Conservation (phyloP, 2,329 filamentous ascomycete genomes). For the Cladophialophora carrionii region DNA sequence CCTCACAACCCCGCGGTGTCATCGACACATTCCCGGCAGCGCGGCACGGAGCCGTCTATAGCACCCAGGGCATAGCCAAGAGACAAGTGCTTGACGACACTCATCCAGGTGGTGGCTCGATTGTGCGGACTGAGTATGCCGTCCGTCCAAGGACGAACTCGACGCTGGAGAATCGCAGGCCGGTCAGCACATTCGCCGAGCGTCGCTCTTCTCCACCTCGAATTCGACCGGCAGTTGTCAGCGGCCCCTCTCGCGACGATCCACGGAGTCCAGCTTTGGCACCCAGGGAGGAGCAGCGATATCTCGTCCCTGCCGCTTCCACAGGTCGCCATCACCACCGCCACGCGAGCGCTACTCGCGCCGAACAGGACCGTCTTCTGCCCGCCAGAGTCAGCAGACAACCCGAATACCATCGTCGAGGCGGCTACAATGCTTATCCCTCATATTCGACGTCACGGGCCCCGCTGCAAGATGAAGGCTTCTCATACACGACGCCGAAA, state of each 20-base stretch:
- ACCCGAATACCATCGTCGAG: slow-evolving; percentile 34
- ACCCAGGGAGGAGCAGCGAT: slow-evolving; percentile 30
- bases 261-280: slow-evolving; percentile 28
- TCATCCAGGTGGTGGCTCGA: slow-evolving; percentile 30
- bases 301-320: slow-evolving; percentile 33
- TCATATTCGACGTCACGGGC: slow-evolving; percentile 14
- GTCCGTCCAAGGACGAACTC: slow-evolving; percentile 38
- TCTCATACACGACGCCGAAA: slow-evolving; percentile 53
- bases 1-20: slow-evolving; percentile 24
- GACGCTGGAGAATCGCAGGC: slow-evolving; percentile 32
- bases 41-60: slow-evolving; percentile 33
- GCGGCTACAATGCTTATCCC: slow-evolving; percentile 33
- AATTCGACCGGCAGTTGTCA: slow-evolving; percentile 37
- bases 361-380: slow-evolving; percentile 33
- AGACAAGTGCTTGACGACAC: slow-evolving; percentile 34
- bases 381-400: slow-evolving; percentile 23
- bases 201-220: slow-evolving; percentile 33
- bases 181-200: slow-evolving; percentile 34
- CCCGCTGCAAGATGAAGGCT: slow-evolving; percentile 39
- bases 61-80: slow-evolving; percentile 33
- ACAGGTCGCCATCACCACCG: slow-evolving; percentile 32
- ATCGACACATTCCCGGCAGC: slow-evolving; percentile 26
- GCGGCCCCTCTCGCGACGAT: slow-evolving; percentile 27
- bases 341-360: slow-evolving; percentile 36
- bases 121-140: slow-evolving; percentile 37